Percentiles rank a stretch among this genome's conserved stretches.
Evolutionary conservation across 164 flowering plant genomes (phyloP).

Genomic region (Echeveria elegans): DNA sequence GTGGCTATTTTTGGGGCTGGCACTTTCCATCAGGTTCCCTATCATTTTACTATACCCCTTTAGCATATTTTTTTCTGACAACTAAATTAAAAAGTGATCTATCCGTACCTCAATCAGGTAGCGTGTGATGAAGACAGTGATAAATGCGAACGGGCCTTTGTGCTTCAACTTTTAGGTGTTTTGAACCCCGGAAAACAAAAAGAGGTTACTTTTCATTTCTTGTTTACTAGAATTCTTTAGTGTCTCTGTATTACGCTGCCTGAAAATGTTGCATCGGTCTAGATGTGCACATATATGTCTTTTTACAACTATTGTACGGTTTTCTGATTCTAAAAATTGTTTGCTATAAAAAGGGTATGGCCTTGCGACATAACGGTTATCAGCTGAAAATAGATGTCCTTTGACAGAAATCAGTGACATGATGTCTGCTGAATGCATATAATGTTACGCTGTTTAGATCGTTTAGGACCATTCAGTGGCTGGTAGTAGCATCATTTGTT

Average conservation of each 20-base stretch:
- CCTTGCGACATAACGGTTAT: not conserved
- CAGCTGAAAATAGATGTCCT: not conserved
- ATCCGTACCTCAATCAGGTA: conserved; percentile 32
- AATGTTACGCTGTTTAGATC: not conserved
- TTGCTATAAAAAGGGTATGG: not conserved
- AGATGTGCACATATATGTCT: not conserved
- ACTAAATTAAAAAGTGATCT: not conserved
- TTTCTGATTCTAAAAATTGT: not conserved
- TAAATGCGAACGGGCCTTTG: conserved; percentile 61
- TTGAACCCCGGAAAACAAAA: conserved; percentile 23
- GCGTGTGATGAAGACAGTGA: conserved; percentile 64
- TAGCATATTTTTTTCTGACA: not conserved
- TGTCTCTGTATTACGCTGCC: not conserved
- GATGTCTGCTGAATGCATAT: not conserved
- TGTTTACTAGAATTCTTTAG: not conserved
- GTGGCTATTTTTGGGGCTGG: not conserved
- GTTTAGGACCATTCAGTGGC: not conserved
- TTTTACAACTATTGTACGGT: not conserved
- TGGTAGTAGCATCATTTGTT: too few relatives aligned
- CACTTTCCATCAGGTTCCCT: not conserved
- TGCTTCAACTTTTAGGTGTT: conserved; percentile 55
- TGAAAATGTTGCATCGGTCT: not conserved
- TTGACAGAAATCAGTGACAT: not conserved
- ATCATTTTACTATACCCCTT: not conserved
- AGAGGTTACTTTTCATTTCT: conserved; percentile 39